A percentile compares a stretch with the other conserved stretches of the same genome.
phyloP scores from a whole-genome alignment of 2,329 filamentous ascomycete species.

The Colletotrichum sp. region DNA sequence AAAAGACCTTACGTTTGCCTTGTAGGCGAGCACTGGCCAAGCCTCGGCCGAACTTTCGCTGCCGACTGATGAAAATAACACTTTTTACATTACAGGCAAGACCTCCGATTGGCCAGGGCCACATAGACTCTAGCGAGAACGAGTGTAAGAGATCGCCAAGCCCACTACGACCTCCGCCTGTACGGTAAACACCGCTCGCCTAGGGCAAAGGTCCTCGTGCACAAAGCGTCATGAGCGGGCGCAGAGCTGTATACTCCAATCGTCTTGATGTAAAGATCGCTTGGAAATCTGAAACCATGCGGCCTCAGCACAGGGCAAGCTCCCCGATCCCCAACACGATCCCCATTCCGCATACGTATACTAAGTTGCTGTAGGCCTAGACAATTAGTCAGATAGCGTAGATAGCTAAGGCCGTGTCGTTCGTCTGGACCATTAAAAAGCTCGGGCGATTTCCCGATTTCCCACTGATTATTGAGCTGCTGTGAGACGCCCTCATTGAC shows the following conservation, averaged over 20 bases:
- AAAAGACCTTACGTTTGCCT: not conserved
- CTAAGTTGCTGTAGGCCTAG: not conserved
- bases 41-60: not conserved
- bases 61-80: slow-evolving; percentile 11
- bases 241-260: not conserved
- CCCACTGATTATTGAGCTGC: not conserved
- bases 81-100: not conserved
- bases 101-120: not conserved
- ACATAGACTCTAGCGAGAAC: not conserved
- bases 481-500: not conserved
- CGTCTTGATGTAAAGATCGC: not conserved
- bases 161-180: not conserved
- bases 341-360: not conserved
- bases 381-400: not conserved
- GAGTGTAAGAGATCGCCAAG: not conserved
- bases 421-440: not conserved
- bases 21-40: not conserved
- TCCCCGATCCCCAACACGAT: not conserved
- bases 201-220: not conserved
- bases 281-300: not conserved
- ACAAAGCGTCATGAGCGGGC: not conserved
- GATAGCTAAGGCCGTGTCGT: not conserved
- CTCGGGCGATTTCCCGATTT: not conserved
- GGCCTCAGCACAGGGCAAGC: not conserved
- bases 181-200: not conserved